Evolutionary conservation across 768 basidiomycete species (phyloP), one percentile per base, ranked within the genome.

Genomic region (Rhizopogon roseolus): DNA sequence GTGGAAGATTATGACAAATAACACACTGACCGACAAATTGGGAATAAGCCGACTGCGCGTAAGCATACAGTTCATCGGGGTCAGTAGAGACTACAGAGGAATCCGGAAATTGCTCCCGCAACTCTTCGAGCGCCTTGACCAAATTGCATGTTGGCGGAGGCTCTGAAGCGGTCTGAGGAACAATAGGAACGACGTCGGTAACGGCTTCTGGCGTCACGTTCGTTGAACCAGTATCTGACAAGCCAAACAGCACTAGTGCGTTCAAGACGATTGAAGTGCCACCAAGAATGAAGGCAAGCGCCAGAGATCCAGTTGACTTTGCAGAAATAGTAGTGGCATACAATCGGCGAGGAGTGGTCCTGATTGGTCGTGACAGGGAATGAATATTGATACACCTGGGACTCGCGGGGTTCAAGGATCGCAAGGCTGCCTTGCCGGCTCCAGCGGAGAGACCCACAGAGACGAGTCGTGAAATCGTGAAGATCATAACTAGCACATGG

Each of bases 21-120:
- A 8, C 22, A 22, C 22, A 49, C 34, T 27, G n/a, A 53, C 76
- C 71, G 13, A 79, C 79, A 62, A 82, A 82, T 62, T 85, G 85
- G 14, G 81, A 82, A 62, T 85, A 81, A 54, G 79, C 79, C 0
- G 84, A 87, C 40, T 77, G 81, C 4, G 86, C 86, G 55, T 85
- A 77, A n/a, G 73, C 73, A 50, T 70, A 70, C 34, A 86, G 64
- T 17, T 73, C 72, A 32, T 74, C 68, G n/a, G 74, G 69, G 55
- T 81, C 76, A 3, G 79, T 82, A 25, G 74, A 69, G 22, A 85
- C 79, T 13, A 65, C 61, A 27, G 73, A 71, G 7, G 66, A 62
- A 14, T 66, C 66, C 10, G 78, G 71, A 55, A 86, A 76, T 19
- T 65, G 63, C 6, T 60, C 53, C 19, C 64, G 71, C 22, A 86